These are phyloP conservation scores for Elsinoe arachidis DNA, from an alignment of 2,329 filamentous ascomycete genomes.

Conservation along the genomic window DNA sequence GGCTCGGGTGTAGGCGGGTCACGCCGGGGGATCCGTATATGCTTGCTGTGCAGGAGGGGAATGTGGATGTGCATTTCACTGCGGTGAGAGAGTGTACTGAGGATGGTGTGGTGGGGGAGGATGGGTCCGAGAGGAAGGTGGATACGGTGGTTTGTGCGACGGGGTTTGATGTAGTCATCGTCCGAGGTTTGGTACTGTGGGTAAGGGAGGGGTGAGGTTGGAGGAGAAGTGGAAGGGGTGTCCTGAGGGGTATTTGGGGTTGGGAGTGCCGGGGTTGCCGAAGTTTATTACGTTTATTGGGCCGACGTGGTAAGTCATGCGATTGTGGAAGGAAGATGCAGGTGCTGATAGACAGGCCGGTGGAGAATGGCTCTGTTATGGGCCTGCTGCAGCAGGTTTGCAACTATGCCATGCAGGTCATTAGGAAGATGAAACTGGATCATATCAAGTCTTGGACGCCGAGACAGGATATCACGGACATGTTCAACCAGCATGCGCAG, in stretches of 20 bases:
- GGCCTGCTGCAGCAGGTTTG: slow-evolving; percentile 32
- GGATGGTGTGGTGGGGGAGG: slow-evolving; percentile 36
- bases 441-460: slow-evolving; percentile 36
- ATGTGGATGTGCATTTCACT: slow-evolving; percentile 45
- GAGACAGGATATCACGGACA: slow-evolving; percentile 33
- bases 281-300: slow-evolving; percentile 36
- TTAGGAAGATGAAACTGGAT: slow-evolving; percentile 40
- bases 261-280: slow-evolving; percentile 36
- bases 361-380: slow-evolving; percentile 40
- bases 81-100: slow-evolving; percentile 38
- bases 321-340: not conserved
- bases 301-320: slow-evolving; percentile 26
- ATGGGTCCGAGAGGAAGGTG: slow-evolving; percentile 34
- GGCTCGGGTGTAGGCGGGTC: slow-evolving; percentile 38
- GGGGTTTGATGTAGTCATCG: slow-evolving; percentile 37
- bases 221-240: slow-evolving; percentile 33
- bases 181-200: slow-evolving; percentile 37
- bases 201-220: slow-evolving; percentile 32
- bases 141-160: slow-evolving; percentile 40
- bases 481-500: slow-evolving; percentile 37
- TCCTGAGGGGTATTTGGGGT: slow-evolving; percentile 35
- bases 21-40: slow-evolving; percentile 46
- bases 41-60: slow-evolving; percentile 41
- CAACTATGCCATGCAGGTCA: slow-evolving; percentile 34
- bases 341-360: slow-evolving; percentile 26